These are phyloP conservation scores for Apophysomyces ossiformis DNA, from an alignment of 371 early-diverging fungal species.

Conservation along the genomic window DNA sequence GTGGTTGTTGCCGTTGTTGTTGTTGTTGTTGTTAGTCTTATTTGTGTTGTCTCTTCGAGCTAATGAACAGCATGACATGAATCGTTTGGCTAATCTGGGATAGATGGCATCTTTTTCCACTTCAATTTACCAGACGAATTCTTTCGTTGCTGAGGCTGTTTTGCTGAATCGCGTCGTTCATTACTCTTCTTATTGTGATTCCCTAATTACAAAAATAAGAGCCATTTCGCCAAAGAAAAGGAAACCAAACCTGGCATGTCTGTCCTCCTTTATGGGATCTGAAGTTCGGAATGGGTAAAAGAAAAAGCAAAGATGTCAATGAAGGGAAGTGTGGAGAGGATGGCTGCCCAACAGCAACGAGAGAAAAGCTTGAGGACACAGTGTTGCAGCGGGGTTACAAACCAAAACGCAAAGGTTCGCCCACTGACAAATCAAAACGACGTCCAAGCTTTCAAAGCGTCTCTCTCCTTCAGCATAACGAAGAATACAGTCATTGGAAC, in stretches of 20 bases:
- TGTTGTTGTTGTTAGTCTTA: neutral
- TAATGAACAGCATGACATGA: neutral
- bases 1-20: no score
- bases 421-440: no score
- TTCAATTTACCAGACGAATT: slow-evolving; percentile 15
- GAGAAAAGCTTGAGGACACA: no score
- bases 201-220: slow-evolving; percentile 3
- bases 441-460: no score
- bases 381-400: no score
- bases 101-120: neutral
- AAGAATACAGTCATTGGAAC: no score
- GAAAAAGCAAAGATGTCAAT: no score
- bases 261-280: neutral
- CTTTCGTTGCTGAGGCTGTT: slow-evolving; percentile 32
- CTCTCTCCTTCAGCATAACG: no score
- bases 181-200: slow-evolving; percentile 28
- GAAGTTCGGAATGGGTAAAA: neutral
- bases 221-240: neutral
- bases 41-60: slow-evolving; percentile 7
- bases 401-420: no score
- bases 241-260: slow-evolving; percentile 9
- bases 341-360: no score
- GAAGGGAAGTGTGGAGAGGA: no score
- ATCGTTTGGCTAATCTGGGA: neutral
- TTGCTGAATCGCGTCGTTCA: slow-evolving; percentile 34